Conservation (phyloP, 768 basidiomycete genomes). For the Phylloporus sp. region DNA sequence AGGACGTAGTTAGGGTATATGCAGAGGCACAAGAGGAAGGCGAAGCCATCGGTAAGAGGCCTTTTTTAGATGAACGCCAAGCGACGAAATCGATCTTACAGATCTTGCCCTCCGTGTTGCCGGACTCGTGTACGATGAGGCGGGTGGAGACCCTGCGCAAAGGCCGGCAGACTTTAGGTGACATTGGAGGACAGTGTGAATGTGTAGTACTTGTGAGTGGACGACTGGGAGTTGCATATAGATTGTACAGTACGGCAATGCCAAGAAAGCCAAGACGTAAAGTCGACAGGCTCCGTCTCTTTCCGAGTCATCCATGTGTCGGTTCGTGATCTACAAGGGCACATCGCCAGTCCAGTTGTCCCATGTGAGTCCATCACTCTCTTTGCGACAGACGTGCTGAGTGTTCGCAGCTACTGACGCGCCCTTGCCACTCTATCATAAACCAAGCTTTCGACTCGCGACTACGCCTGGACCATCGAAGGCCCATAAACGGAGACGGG, state of each 20-base stretch:
- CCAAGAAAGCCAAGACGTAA: conserved; percentile 19
- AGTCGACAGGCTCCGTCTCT: background rate
- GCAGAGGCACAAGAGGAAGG: conserved; percentile 77
- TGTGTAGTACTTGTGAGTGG: background rate
- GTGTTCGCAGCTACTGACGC: conserved; percentile 67
- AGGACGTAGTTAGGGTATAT: conserved; percentile 96
- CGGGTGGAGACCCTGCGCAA: conserved; percentile 68
- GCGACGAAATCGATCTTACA: conserved; percentile 27
- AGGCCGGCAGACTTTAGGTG: conserved; percentile 80
- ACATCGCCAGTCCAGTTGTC: conserved; percentile 88
- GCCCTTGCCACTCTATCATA: conserved; percentile 93
- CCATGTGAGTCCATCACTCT: conserved; percentile 50
- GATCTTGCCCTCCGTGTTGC: conserved; percentile 85
- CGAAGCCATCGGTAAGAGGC: conserved; percentile 70
- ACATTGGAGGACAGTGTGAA: conserved; percentile 3
- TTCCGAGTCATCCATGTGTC: conserved; percentile 70
- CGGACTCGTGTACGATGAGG: conserved; percentile 78
- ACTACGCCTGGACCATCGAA: conserved; percentile 69
- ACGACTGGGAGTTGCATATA: background rate
- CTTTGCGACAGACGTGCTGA: conserved; percentile 1
- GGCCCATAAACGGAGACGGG: conserved; percentile 93
- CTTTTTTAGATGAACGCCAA: background rate
- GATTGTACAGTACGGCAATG: background rate
- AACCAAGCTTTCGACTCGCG: conserved; percentile 96
- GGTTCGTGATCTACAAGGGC: conserved; percentile 93